A percentile compares a stretch with the other conserved stretches of the same genome.
Conservation (phyloP, 169 alveolate species). For the Neospora caninum region DNA sequence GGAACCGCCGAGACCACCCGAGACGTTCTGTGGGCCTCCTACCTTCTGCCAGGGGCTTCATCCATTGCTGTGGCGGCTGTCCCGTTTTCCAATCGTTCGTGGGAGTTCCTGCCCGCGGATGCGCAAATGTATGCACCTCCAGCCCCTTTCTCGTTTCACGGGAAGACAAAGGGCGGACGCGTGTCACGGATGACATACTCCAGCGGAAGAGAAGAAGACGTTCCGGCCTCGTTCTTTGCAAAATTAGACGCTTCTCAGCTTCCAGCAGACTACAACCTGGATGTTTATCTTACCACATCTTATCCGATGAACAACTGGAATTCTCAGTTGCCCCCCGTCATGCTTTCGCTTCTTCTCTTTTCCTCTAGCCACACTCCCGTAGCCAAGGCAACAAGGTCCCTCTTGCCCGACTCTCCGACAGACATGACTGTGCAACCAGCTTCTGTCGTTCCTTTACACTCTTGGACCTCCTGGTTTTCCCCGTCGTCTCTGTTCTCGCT, state of each 20-base stretch:
- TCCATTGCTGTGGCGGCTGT: constrained; percentile 55
- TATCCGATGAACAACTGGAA: not conserved
- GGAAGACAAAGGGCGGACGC: not conserved
- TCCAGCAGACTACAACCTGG: constrained; percentile 15
- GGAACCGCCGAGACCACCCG: not conserved
- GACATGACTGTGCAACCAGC: not conserved
- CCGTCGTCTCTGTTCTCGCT: not conserved
- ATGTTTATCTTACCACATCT: not conserved
- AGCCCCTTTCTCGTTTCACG: not conserved
- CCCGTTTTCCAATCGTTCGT: constrained; percentile 50
- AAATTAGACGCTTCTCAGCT: not conserved
- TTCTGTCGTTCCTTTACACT: not conserved
- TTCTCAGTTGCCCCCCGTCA: not conserved
- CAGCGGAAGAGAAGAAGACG: not conserved
- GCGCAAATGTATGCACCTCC: constrained; percentile 43
- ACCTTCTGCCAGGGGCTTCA: not conserved
- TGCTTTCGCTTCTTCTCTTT: constrained; percentile 42
- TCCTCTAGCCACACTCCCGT: not conserved
- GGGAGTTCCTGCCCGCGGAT: constrained; percentile 62
- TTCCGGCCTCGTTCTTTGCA: constrained; percentile 18
- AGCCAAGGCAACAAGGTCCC: constrained; percentile 35
- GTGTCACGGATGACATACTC: not conserved
- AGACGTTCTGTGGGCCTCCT: not conserved
- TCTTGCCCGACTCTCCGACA: not conserved
- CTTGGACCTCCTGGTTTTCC: not conserved